These are phyloP conservation scores for Pseudonectria buxi DNA, from an alignment of 2,329 filamentous ascomycete species.

Conservation along the genomic window DNA sequence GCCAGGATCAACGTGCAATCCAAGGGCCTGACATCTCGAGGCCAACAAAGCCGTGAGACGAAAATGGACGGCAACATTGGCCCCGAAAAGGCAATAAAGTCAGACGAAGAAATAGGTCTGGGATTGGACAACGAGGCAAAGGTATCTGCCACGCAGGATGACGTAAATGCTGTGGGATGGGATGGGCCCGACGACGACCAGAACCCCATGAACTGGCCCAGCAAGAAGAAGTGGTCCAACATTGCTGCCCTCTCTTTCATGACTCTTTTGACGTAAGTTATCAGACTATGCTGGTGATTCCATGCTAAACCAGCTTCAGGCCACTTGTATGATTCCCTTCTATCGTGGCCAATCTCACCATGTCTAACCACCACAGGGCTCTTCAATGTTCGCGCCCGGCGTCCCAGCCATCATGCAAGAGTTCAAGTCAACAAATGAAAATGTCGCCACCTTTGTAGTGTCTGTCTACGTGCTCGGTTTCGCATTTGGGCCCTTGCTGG, in stretches of 20 bases:
- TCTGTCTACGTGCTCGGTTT: slow-evolving; percentile 44
- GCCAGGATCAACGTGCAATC: no score
- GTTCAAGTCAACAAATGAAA: slow-evolving; percentile 31
- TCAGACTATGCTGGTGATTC: neutral
- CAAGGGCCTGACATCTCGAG: no score
- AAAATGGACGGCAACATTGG: no score
- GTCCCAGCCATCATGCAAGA: slow-evolving; percentile 41
- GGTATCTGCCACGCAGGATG: slow-evolving; percentile 1
- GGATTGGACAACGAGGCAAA: neutral
- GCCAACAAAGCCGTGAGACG: no score
- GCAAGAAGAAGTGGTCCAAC: slow-evolving; percentile 34
- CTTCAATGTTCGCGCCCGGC: slow-evolving; percentile 26
- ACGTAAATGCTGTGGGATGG: slow-evolving; percentile 19
- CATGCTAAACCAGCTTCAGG: slow-evolving; percentile 9
- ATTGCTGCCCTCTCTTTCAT: slow-evolving; percentile 27
- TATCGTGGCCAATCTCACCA: neutral
- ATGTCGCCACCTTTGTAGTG: slow-evolving; percentile 37
- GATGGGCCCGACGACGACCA: slow-evolving; percentile 37
- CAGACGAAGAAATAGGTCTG: neutral
- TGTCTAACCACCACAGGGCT: slow-evolving; percentile 13
- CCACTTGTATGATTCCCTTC: slow-evolving; percentile 12
- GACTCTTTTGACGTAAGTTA: slow-evolving; percentile 21
- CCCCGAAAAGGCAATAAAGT: no score
- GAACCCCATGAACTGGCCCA: slow-evolving; percentile 61
- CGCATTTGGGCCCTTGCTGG: slow-evolving; percentile 54